Evolutionary conservation across 2,329 filamentous ascomycete species (phyloP), one percentile per base, ranked within the genome.

Genomic region (Chalara sp.): DNA sequence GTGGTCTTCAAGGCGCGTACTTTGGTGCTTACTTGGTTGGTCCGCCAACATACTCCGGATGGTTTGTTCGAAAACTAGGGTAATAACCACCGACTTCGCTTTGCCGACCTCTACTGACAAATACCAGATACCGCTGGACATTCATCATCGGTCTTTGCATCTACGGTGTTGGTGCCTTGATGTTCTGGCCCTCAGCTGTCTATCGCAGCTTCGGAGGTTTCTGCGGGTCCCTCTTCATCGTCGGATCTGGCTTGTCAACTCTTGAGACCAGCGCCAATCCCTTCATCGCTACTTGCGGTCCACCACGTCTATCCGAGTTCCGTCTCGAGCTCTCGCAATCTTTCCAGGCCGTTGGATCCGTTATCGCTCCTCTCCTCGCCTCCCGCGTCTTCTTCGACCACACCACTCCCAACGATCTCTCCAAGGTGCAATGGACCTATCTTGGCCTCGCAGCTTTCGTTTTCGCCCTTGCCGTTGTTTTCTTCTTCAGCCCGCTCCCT

Each of bases 191-290:
- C 0, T 85, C 84, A 1, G 86, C 83, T 6, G 78, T 90, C 8
- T 55, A 60, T 63, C 46, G 53, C 49, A 21, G 21, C 21, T 21
- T 21, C 21, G 21, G 21, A 32, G 61, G 61, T 7, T 63, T 63
- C 54, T 63, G 60, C 41, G 57, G 55, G 6, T 57, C 55, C 44
- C 56, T 63, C 47, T 82, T 92, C 61, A 83, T 91, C 29, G 85
- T 90, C 47, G 87, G 87, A 0, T 86, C 84, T 53, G 87, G 86
- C 3, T 73, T 92, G 2, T 84, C 81, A 1, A 83, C 88, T 0
- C 79, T 93, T 37, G 88, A 93, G 63, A 89, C 87, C 1, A 84
- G 84, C 2, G 88, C 87, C 43, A 91, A 93, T 63, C 84, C 87
- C 0, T 92, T 84, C 58, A 67, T 81, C 54, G 70, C 75, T 51